Evolutionary conservation across 495 filamentous ascomycete species (phyloP).

Genomic region (Aspergillus nidulans): DNA sequence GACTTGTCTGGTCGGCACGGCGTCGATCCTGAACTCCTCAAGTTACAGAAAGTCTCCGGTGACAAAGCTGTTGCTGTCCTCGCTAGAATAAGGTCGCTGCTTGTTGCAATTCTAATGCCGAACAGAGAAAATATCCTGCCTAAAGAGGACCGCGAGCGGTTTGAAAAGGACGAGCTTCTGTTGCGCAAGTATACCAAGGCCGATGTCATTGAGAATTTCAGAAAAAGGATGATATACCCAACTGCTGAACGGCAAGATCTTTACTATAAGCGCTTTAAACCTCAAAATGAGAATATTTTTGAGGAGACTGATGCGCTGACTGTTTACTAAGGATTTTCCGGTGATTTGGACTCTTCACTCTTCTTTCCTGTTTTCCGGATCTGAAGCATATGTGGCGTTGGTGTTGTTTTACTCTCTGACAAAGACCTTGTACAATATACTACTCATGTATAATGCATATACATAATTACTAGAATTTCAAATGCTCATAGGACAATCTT

Average conservation of each 20-base stretch:
- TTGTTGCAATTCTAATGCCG: slow-evolving; percentile 28
- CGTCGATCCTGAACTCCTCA: background rate
- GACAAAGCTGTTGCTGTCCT: slow-evolving; percentile 17
- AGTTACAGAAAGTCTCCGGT: background rate
- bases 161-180: slow-evolving; percentile 21
- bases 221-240: slow-evolving; percentile 14
- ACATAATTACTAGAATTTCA: background rate
- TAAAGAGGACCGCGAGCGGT: slow-evolving; percentile 21
- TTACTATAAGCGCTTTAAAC: slow-evolving; percentile 7
- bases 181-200: slow-evolving; percentile 32
- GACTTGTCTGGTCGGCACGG: background rate
- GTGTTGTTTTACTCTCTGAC: slow-evolving; percentile 1
- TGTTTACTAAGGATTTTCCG: background rate
- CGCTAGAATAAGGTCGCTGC: slow-evolving; percentile 22
- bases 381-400: slow-evolving; percentile 18
- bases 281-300: background rate
- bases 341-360: background rate
- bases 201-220: slow-evolving; percentile 15
- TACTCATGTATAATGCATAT: background rate
- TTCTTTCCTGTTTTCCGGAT: background rate
- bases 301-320: background rate
- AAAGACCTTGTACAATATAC: background rate
- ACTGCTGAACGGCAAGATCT: slow-evolving; percentile 21
- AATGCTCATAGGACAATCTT: too few relatives aligned
- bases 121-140: slow-evolving; percentile 23